phyloP scores from a whole-genome alignment of 2,329 filamentous ascomycete genomes.

The Verticillium isaacii region DNA sequence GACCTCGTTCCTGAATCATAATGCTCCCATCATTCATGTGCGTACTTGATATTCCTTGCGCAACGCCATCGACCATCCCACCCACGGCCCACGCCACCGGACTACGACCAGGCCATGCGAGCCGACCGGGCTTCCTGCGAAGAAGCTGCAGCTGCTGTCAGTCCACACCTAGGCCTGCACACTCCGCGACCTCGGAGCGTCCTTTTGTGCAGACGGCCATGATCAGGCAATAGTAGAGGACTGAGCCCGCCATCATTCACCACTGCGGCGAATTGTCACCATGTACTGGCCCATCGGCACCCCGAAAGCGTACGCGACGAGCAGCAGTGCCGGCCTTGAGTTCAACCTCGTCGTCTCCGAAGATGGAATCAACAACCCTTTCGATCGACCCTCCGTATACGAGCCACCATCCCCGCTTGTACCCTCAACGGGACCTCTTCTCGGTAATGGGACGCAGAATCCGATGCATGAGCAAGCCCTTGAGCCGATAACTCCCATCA shows the following conservation, averaged over 20 bases:
- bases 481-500: constrained; percentile 32
- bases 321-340: constrained; percentile 53
- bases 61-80: background rate
- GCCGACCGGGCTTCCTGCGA: background rate
- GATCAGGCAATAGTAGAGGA: background rate
- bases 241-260: background rate
- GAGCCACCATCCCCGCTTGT: constrained; percentile 17
- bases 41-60: background rate
- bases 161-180: background rate
- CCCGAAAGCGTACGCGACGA: constrained; percentile 76
- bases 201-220: background rate
- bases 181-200: background rate
- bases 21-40: background rate
- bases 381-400: constrained; percentile 21
- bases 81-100: background rate
- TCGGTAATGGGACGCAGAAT: constrained; percentile 16
- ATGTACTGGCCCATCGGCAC: constrained; percentile 94
- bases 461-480: constrained; percentile 25
- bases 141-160: background rate
- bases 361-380: constrained; percentile 49
- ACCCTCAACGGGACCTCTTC: constrained; percentile 7
- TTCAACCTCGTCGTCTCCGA: constrained; percentile 50
- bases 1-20: background rate
- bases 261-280: constrained; percentile 25
- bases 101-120: background rate